phyloP scores from a whole-genome alignment of 768 basidiomycete genomes.

The Crepidotus variabilis region DNA sequence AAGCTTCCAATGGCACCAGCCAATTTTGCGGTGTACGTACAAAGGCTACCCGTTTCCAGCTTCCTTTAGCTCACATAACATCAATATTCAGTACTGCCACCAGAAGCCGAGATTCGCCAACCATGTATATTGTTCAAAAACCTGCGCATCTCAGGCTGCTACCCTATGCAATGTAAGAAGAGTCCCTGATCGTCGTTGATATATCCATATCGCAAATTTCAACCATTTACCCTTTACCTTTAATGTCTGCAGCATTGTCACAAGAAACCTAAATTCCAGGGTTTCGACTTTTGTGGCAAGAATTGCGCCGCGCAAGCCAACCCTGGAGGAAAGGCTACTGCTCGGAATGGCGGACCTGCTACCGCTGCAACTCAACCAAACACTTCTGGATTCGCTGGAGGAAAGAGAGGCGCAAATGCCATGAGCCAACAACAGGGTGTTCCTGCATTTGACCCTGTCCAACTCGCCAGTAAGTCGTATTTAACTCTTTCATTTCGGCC shows the following conservation, averaged over 20 bases:
- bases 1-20: conserved; percentile 15
- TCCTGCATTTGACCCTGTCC: conserved; percentile 32
- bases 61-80: conserved; percentile 4
- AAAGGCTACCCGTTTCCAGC: background rate
- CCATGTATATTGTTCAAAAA: conserved; percentile 49
- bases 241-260: conserved; percentile 42
- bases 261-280: conserved; percentile 55
- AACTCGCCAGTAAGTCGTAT: conserved; percentile 34
- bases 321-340: conserved; percentile 18
- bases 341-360: conserved; percentile 7
- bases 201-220: too few species aligned
- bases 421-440: conserved; percentile 8
- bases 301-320: conserved; percentile 52
- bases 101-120: conserved; percentile 45
- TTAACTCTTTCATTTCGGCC: background rate
- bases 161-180: conserved; percentile 40
- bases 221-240: background rate
- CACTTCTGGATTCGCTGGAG: conserved; percentile 4
- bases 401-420: conserved; percentile 11
- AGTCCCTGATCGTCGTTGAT: background rate
- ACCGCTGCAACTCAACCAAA: background rate
- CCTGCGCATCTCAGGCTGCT: conserved; percentile 45
- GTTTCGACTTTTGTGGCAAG: conserved; percentile 62
- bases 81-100: conserved; percentile 40
- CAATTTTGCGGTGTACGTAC: conserved; percentile 38